Percentiles rank a stretch among this genome's conserved stretches.
These are phyloP conservation scores for Hypoxylon fragiforme DNA, from an alignment of 495 filamentous ascomycete genomes.

Conservation along the genomic window DNA sequence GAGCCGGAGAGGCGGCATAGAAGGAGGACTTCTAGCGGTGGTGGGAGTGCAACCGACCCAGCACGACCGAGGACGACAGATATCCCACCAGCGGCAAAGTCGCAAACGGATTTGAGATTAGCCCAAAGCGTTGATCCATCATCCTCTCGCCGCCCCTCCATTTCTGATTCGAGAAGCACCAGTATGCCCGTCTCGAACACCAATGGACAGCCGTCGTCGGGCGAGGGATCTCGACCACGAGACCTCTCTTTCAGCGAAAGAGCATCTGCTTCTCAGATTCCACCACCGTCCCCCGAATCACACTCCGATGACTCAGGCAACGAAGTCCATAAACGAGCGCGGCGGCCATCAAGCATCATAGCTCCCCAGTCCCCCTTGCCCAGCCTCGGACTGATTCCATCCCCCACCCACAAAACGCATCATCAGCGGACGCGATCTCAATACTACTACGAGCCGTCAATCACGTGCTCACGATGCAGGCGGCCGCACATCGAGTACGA, in stretches of 20 bases:
- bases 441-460: conserved; percentile 67
- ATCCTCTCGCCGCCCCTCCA: conserved; percentile 29
- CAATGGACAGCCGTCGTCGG: conserved; percentile 1
- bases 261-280: conserved; percentile 29
- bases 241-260: conserved; percentile 38
- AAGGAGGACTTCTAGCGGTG: conserved; percentile 45
- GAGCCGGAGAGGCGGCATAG: conserved; percentile 44
- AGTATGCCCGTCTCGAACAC: conserved; percentile 38
- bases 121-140: conserved; percentile 43
- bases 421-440: conserved; percentile 41
- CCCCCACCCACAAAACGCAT: conserved; percentile 30
- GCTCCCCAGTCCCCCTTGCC: conserved; percentile 34
- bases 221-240: conserved; percentile 12
- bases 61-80: conserved; percentile 43
- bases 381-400: conserved; percentile 36
- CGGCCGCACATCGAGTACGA: conserved; percentile 74
- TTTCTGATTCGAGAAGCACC: conserved; percentile 48
- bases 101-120: conserved; percentile 63
- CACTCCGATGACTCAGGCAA: conserved; percentile 28
- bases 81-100: conserved; percentile 52
- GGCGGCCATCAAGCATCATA: conserved; percentile 28
- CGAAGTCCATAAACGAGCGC: conserved; percentile 23
- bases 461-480: conserved; percentile 70
- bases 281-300: conserved; percentile 22
- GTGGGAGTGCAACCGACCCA: conserved; percentile 50